Evolutionary conservation across 345 rosid genomes (phyloP), one percentile per base, ranked within the genome.

Genomic region (Sisymbrium altissimum): DNA sequence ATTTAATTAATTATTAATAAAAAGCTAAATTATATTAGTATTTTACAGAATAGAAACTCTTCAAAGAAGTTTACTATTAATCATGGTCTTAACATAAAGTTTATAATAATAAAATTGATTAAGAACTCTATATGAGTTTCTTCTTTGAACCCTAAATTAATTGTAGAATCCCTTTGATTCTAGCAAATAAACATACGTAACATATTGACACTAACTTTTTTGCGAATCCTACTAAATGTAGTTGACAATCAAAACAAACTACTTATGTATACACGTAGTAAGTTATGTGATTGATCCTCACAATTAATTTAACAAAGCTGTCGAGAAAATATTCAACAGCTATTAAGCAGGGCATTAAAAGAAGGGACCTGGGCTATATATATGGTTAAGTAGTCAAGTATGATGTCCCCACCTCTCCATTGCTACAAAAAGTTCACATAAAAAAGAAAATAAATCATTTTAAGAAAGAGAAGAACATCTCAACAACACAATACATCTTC

Each of bases 401-500:
- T 33, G 19, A 50, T 41, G 64, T 60, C 74, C 74, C 74, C 69
- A 75, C 64, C 61, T 54, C 53, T 68, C 74, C 74, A 43, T 40
- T 50, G 64, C 70, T 68, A 49, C 48, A 38, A 68, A 32, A 61
- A 62, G 79, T 50, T 32, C 45, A 52, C 70, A 68, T 48, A 73
- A 56, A 68, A 30, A 36, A 25, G 11, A 19, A 27, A n/a, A n/a
- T n/a, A n/a, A 21, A 21, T 29, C 15, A 9, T 41, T 64, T 43
- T 6, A 53, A 35, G 65, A 76, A 63, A 70, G 65, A 62, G 78
- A 66, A 27, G 36, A 35, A 53, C 54, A 60, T 30, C 39, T 57
- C 49, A 56, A n/a, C 30, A 45, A 36, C 68, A 72, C 25, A 36
- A 61, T 8, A 50, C 23, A 36, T 49, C 52, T 39, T 60, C 14